Conservation (phyloP, 2,329 filamentous ascomycete genomes). For the Clonostachys solani region DNA sequence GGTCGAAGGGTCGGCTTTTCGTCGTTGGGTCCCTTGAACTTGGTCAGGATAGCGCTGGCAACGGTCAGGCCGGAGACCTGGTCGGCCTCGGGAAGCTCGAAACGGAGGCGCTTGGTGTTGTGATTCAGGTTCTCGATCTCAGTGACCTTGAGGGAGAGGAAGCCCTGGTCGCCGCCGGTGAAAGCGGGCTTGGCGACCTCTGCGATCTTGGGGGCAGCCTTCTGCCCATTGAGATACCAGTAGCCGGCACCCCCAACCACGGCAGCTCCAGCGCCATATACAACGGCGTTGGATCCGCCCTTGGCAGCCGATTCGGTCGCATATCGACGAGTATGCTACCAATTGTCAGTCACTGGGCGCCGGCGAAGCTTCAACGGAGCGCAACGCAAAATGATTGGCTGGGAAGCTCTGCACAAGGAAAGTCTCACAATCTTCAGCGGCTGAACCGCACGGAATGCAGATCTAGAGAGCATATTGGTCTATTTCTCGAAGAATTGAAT, state of each 20-base stretch:
- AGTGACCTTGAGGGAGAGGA: conserved; percentile 75
- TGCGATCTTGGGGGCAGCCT: conserved; percentile 29
- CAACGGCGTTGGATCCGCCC: conserved; percentile 51
- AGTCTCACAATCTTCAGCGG: conserved; percentile 60
- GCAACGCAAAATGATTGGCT: background rate
- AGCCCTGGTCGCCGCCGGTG: conserved; percentile 86
- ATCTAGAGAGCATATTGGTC: conserved; percentile 30
- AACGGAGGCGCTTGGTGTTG: conserved; percentile 92
- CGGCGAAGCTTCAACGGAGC: too few relatives aligned
- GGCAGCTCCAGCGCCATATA: conserved; percentile 58
- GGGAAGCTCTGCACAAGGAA: conserved; percentile 3
- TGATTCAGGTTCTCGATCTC: conserved; percentile 79
- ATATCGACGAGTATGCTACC: conserved; percentile 54
- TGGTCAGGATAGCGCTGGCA: conserved; percentile 86
- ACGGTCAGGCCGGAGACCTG: conserved; percentile 78
- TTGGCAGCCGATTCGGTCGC: conserved; percentile 57
- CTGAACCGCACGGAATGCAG: conserved; percentile 58
- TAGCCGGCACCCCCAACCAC: conserved; percentile 53
- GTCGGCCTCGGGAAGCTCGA: conserved; percentile 80
- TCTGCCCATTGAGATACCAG: conserved; percentile 52
- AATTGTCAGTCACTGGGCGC: background rate
- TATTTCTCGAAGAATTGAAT: background rate
- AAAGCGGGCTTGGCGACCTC: conserved; percentile 51
- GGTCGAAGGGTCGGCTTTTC: conserved; percentile 86
- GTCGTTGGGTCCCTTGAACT: conserved; percentile 78